A percentile compares a stretch with the other conserved stretches of the same genome.
phyloP scores from a whole-genome alignment of 1,284 basidiomycete species.

The Austropuccinia psidii region DNA sequence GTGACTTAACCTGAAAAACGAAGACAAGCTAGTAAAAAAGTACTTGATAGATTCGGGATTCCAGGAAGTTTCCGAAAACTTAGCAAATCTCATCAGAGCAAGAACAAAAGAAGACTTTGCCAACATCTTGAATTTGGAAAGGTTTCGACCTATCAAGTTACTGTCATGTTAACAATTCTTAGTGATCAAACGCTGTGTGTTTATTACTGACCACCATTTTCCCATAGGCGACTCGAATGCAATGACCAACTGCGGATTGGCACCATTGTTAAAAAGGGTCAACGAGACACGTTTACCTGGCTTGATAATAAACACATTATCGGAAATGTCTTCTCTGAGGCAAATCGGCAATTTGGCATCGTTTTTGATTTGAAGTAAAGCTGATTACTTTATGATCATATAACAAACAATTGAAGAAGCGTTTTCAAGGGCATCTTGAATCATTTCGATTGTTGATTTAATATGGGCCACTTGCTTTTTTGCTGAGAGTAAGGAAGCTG shows the following conservation, averaged over 20 bases:
- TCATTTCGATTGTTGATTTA: background rate
- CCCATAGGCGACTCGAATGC: too few relatives aligned
- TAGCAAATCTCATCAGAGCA: conserved; percentile 81
- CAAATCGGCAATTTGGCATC: too few relatives aligned
- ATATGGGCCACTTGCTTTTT: too few relatives aligned
- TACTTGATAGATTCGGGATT: conserved; percentile 55
- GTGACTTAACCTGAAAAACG: too few relatives aligned
- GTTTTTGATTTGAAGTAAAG: background rate
- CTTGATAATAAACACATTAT: too few relatives aligned
- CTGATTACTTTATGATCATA: conserved; percentile 14
- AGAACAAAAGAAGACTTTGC: conserved; percentile 69
- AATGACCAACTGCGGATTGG: too few relatives aligned
- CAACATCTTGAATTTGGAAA: conserved; percentile 37
- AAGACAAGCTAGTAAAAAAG: background rate
- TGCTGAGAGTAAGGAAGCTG: background rate
- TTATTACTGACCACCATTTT: too few relatives aligned
- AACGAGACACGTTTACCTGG: too few relatives aligned
- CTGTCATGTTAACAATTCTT: too few relatives aligned
- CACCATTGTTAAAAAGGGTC: too few relatives aligned
- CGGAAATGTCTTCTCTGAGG: too few relatives aligned
- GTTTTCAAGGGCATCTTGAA: conserved; percentile 25
- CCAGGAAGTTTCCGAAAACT: conserved; percentile 84
- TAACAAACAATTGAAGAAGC: conserved; percentile 20
- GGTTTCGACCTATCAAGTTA: conserved; percentile 37
- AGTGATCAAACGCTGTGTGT: too few relatives aligned